Evolutionary conservation across 2,329 filamentous ascomycete species (phyloP), one percentile per base, ranked within the genome.

Genomic region (Colletotrichum sansevieriae): DNA sequence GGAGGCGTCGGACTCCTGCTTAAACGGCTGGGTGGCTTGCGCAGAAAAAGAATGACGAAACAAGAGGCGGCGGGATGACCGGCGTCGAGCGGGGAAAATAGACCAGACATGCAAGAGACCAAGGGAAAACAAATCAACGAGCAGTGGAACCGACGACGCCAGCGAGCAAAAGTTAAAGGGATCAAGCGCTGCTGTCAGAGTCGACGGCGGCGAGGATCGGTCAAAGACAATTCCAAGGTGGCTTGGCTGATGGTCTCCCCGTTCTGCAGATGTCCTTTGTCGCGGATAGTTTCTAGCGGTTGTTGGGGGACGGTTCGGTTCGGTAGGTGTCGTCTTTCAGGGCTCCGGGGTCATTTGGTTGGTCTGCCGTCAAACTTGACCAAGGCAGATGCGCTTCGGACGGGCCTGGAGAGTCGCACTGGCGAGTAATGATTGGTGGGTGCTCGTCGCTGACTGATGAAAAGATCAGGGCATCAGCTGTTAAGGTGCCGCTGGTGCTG

Each of bases 351-450:
- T 10, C 20, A 8, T 52, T 51, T 61, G 63, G 43, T 60, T 60
- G 47, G 62, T 39, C 46, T 37, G 52, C 43, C 56, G 63, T 44
- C 66, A 57, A 20, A 57, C 20, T 49, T 15, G 35, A 55, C 54
- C 20, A 51, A 44, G 59, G 29, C 37, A 35, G 44, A 25, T 7
- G 8, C 29, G 29, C 29, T 8, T 8, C 12, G 12, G 49, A 52
- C 7, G 22, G 12, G 49, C 22, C 22, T n/a, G 49, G 49, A 52
- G 25, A 52, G 66, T 68, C 39, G 61, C 41, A 57, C 65, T 41
- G 41, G 56, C 51, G 63, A 56, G 52, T 33, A 51, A 51, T 70
- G 66, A 67, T 65, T 65, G 66, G 66, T 33, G 61, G 8, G 29
- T 47, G n/a, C 18, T n/a, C 18, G 25, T 33, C 33, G 47, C 49